Evolutionary conservation across 169 alveolate species (phyloP), one percentile per base, ranked within the genome.

Genomic region (Cryptosporidium felis): DNA sequence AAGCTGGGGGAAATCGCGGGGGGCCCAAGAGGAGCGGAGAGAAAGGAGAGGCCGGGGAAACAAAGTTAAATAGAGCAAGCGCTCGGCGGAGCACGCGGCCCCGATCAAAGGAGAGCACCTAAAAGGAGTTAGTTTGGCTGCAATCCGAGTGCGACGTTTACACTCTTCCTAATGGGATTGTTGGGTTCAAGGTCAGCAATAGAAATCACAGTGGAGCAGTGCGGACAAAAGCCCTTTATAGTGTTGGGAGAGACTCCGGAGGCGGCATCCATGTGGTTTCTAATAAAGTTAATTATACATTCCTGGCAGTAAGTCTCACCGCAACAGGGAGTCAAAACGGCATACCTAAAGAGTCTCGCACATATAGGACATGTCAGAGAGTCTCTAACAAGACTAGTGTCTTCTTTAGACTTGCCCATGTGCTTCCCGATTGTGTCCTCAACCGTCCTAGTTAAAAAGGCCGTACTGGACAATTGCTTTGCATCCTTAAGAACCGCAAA

Each of bases 401-500:
- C 47, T 61, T 82, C 61, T 41, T 81, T 28, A 38, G 58, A 60
- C 44, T 62, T 65, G 12, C 82, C 92, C 49, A 79, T 81, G 21
- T 90, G 91, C 40, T 92, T 91, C 3, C 92, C 93, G 38, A 93
- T 89, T 23, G 93, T 90, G 59, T 93, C 94, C 56, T 93, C 96
- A 10, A 91, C 96, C 5, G 95, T 90, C 65, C 92, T 92, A 18
- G 94, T 92, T 53, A 93, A 82, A 42, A 91, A 93, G 1, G 96
- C 96, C 26, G 95, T 93, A 4, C 96, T 95, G 40, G 95, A 92
- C 0, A 93, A 93, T 65, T 89, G 91, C 49, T 91, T 92, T 80
- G 92, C 92, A 60, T 93, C 95, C 90, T 93, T 91, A 89, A 93
- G 44, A 3, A 93, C 92, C 5, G 95, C 96, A 82, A 92, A 93